Percentiles rank a stretch among this genome's conserved stretches.
These are phyloP conservation scores for Eimeria tenella DNA, from an alignment of 169 alveolate genomes.

Conservation along the genomic window DNA sequence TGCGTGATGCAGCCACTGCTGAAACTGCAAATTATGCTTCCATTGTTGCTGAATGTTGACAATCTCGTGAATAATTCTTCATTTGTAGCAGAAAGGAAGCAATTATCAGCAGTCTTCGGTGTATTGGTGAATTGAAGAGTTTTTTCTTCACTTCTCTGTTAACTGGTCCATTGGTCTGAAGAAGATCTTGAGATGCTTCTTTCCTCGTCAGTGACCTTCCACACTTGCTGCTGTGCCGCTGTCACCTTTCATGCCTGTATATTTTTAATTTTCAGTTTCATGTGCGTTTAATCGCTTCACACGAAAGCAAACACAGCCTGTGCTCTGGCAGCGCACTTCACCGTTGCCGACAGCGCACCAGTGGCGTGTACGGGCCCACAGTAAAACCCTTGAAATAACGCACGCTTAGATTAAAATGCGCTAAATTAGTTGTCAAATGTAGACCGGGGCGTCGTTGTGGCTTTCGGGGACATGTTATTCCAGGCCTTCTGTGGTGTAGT, in stretches of 20 bases:
- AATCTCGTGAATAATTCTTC: too few relatives aligned
- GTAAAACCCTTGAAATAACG: not conserved
- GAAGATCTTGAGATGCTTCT: conserved; percentile 32
- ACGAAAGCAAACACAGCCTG: not conserved
- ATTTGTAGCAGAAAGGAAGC: too few relatives aligned
- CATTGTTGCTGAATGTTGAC: too few relatives aligned
- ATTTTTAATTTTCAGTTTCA: too few relatives aligned
- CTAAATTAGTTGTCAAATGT: not conserved
- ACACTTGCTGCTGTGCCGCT: too few relatives aligned
- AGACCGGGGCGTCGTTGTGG: not conserved
- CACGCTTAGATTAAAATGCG: not conserved
- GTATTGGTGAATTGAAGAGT: too few relatives aligned
- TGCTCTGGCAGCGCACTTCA: not conserved
- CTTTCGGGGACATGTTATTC: not conserved
- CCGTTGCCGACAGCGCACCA: not conserved
- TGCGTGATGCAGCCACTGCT: too few relatives aligned
- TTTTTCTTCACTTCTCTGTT: not conserved
- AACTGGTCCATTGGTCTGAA: conserved; percentile 33
- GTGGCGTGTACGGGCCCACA: not conserved
- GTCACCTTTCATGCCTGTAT: not conserved
- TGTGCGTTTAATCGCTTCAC: too few relatives aligned
- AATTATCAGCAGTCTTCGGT: too few relatives aligned
- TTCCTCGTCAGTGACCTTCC: conserved; percentile 36
- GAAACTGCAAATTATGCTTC: too few relatives aligned
- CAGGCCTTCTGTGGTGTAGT: not conserved